phyloP scores from a whole-genome alignment of 768 basidiomycete species.

The Mycena latifolia region DNA sequence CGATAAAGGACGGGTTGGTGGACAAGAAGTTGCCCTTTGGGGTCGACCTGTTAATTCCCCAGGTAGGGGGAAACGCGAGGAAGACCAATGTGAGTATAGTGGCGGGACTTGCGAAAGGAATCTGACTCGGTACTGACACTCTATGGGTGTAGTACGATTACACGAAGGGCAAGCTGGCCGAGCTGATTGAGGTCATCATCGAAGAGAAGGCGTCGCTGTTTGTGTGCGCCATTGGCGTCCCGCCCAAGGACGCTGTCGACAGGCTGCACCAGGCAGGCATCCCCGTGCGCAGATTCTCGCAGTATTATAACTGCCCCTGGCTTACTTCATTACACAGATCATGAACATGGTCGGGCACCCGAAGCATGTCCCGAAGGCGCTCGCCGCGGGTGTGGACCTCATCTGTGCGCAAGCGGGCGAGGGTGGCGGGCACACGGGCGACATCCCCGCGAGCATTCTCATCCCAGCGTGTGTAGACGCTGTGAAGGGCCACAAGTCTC shows the following conservation, averaged over 20 bases:
- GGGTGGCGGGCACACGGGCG: constrained; percentile 92
- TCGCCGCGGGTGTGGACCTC: constrained; percentile 89
- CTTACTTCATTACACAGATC: not conserved
- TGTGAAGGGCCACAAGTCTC: constrained; percentile 80
- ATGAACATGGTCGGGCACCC: constrained; percentile 90
- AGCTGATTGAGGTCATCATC: constrained; percentile 84
- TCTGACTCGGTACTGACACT: no score
- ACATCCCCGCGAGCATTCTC: constrained; percentile 85
- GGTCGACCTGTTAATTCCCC: not conserved
- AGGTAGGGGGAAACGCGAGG: not conserved
- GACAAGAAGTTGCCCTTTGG: not conserved
- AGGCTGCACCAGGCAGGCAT: constrained; percentile 87
- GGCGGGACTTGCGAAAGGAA: no score
- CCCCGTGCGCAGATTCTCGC: constrained; percentile 45
- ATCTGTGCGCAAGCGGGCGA: constrained; percentile 97
- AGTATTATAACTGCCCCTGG: not conserved
- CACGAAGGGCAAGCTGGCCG: constrained; percentile 52
- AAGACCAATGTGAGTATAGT: constrained; percentile 52
- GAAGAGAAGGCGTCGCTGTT: constrained; percentile 91
- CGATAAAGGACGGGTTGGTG: not conserved
- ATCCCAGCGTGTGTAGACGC: constrained; percentile 93
- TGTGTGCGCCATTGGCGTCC: constrained; percentile 92
- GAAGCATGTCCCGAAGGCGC: constrained; percentile 87
- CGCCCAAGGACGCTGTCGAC: constrained; percentile 84
- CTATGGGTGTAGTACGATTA: constrained; percentile 69